Conservation (phyloP, 1,284 basidiomycete species). For the Neonothopanus nambi region DNA sequence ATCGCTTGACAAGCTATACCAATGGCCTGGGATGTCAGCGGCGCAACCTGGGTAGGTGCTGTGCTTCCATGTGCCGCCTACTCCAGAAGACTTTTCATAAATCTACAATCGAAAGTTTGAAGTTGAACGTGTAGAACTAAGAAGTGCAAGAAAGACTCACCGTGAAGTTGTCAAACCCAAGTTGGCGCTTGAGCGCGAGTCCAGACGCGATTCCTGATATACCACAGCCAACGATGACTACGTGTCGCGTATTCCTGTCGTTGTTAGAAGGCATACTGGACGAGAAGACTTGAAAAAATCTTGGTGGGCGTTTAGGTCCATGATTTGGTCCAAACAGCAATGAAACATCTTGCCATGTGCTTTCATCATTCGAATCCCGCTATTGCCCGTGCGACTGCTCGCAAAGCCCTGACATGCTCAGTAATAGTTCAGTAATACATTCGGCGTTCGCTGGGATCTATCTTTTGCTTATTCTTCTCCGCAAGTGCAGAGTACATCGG, state of each 20-base stretch:
- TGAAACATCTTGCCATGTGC: background rate
- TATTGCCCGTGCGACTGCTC: no score
- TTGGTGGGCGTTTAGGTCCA: no score
- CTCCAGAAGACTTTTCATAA: conserved; percentile 15
- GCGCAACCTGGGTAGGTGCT: conserved; percentile 11
- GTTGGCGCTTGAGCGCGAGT: conserved; percentile 21
- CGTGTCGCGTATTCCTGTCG: background rate
- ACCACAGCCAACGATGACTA: conserved; percentile 1
- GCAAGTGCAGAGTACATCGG: no score
- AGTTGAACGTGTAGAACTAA: background rate
- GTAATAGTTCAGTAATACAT: no score
- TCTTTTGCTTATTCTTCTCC: no score
- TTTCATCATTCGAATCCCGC: no score
- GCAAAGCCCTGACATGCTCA: no score
- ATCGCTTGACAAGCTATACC: conserved; percentile 27
- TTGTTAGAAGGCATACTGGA: background rate
- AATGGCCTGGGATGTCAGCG: conserved; percentile 22
- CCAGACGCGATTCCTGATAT: conserved; percentile 17
- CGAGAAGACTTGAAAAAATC: background rate
- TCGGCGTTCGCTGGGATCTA: no score
- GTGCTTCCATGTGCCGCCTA: conserved; percentile 19
- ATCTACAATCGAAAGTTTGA: conserved; percentile 6
- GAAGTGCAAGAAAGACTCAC: conserved; percentile 11
- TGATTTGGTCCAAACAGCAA: no score
- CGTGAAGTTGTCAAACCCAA: conserved; percentile 20